phyloP scores from a whole-genome alignment of 176 grass and related monocot species.

The Eragrostis curvula region DNA sequence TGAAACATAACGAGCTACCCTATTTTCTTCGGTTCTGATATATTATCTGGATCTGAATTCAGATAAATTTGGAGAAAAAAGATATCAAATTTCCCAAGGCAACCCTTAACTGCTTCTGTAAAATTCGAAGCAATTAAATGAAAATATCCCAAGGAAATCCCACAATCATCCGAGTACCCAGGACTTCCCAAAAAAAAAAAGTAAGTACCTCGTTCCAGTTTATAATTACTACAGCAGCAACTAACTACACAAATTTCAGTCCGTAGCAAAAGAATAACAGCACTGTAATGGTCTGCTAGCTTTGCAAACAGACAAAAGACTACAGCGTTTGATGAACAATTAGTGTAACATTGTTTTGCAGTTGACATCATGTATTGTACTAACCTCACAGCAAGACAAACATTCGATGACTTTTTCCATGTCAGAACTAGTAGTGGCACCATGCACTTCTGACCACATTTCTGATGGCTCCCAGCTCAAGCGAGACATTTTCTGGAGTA shows the following conservation, averaged over 20 bases:
- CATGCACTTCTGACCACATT: constrained; percentile 67
- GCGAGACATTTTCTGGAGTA: constrained; percentile 49
- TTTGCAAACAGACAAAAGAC: constrained; percentile 1
- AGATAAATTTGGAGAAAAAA: background rate
- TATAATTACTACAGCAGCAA: background rate
- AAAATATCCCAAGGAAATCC: background rate
- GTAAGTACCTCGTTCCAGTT: background rate
- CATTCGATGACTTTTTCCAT: constrained; percentile 54
- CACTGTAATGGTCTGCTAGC: background rate
- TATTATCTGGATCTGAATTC: background rate
- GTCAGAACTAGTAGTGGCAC: constrained; percentile 18
- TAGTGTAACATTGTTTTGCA: background rate
- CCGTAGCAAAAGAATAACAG: background rate
- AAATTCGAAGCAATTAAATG: background rate
- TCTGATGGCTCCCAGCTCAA: constrained; percentile 63
- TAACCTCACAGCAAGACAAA: constrained; percentile 76
- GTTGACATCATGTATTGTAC: constrained; percentile 19
- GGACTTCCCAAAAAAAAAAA: too few species aligned
- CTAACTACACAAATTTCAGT: background rate
- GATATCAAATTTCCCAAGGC: background rate
- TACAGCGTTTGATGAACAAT: background rate
- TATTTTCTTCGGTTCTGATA: too few species aligned
- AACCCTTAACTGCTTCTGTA: background rate
- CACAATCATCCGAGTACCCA: background rate
- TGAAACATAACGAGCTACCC: background rate